Percentiles rank a stretch among this genome's conserved stretches.
phyloP scores from a whole-genome alignment of 371 early-diverging fungal species.

The Amoeboaphelidium protococcarum region DNA sequence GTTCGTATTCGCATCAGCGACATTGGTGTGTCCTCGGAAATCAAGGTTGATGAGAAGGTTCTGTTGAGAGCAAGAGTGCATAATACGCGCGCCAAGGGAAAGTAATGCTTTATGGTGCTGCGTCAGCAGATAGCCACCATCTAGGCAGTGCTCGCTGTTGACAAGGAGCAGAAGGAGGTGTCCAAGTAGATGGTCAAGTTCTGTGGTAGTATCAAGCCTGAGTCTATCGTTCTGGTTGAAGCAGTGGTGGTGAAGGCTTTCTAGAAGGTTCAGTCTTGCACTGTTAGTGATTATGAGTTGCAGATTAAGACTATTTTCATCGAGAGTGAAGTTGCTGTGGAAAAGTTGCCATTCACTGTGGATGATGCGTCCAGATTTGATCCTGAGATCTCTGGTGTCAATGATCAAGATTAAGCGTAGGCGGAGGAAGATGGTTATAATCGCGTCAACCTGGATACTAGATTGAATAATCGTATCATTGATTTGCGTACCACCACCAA shows the following conservation, averaged over 20 bases:
- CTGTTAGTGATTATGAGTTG: slow-evolving; percentile 68
- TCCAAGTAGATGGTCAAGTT: slow-evolving; percentile 91
- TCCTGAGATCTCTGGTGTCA: slow-evolving; percentile 21
- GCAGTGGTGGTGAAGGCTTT: slow-evolving; percentile 46
- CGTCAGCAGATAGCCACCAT: slow-evolving; percentile 65
- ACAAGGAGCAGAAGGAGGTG: slow-evolving; percentile 24
- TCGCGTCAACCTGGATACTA: slow-evolving; percentile 71
- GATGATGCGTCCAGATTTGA: slow-evolving; percentile 85
- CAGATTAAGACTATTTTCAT: slow-evolving; percentile 22
- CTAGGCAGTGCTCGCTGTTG: slow-evolving; percentile 50
- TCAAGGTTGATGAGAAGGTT: slow-evolving; percentile 41
- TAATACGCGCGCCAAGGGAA: slow-evolving; percentile 61
- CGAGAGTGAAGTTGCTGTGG: slow-evolving; percentile 1
- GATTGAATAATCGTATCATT: slow-evolving; percentile 86
- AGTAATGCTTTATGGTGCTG: slow-evolving; percentile 73
- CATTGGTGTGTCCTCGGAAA: slow-evolving; percentile 17
- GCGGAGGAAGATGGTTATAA: slow-evolving; percentile 1
- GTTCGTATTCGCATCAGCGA: slow-evolving; percentile 17
- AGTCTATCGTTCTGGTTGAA: slow-evolving; percentile 67
- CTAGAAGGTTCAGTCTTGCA: slow-evolving; percentile 71
- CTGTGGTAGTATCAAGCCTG: slow-evolving; percentile 45
- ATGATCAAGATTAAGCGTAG: neutral
- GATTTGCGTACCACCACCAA: slow-evolving; percentile 93
- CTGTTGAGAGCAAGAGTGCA: slow-evolving; percentile 71
- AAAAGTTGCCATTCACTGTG: slow-evolving; percentile 71